A percentile compares a stretch with the other conserved stretches of the same genome.
These are phyloP conservation scores for Penicillium sp. DNA, from an alignment of 2,329 filamentous ascomycete genomes.

Conservation along the genomic window DNA sequence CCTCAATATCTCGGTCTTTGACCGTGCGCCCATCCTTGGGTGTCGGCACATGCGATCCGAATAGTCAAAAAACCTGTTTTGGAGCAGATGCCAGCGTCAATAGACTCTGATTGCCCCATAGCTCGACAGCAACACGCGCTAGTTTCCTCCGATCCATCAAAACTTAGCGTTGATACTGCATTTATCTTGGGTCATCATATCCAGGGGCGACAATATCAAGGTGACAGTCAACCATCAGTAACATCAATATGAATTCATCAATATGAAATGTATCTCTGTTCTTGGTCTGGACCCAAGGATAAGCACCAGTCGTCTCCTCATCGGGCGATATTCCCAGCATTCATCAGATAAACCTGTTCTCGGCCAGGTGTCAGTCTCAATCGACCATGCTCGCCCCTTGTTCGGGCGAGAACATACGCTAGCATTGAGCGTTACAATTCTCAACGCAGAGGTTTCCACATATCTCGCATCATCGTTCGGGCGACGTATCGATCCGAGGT, in stretches of 20 bases:
- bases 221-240: not conserved
- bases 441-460: too few species aligned
- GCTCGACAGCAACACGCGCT: not conserved
- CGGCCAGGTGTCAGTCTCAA: not conserved
- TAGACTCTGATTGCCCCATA: not conserved
- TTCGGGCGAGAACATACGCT: not conserved
- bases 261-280: not conserved
- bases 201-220: not conserved
- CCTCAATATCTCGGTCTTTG: not conserved
- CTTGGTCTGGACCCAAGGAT: not conserved
- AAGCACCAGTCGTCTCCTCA: not conserved
- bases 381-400: not conserved
- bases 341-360: not conserved
- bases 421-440: too few species aligned
- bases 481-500: not conserved
- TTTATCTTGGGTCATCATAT: not conserved
- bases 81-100: not conserved
- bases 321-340: not conserved
- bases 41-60: not conserved
- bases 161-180: not conserved
- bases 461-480: not conserved
- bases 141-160: not conserved
- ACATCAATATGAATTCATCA: not conserved
- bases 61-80: slow-evolving; percentile 2
- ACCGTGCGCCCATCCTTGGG: not conserved